Conservation (phyloP, 2,329 filamentous ascomycete genomes). For the Hymenoscyphus repandus region DNA sequence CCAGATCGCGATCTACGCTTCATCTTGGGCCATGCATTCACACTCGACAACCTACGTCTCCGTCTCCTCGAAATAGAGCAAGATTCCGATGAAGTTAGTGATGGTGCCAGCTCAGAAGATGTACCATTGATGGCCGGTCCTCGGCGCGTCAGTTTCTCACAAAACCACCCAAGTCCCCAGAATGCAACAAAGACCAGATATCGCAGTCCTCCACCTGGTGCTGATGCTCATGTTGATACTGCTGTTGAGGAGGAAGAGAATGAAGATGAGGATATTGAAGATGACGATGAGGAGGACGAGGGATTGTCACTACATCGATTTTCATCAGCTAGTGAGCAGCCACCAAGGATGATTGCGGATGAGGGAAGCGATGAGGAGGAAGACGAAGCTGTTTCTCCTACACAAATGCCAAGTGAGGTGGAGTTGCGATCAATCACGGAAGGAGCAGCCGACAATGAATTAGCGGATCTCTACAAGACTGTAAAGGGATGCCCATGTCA, state of each 20-base stretch:
- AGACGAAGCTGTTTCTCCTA: background rate
- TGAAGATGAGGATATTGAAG: constrained; percentile 11
- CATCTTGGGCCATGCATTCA: constrained; percentile 25
- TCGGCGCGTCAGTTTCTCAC: constrained; percentile 8
- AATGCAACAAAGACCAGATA: background rate
- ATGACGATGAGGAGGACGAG: constrained; percentile 17
- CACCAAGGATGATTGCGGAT: constrained; percentile 19
- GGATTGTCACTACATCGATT: constrained; percentile 17
- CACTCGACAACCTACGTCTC: constrained; percentile 20
- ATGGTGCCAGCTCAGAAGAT: constrained; percentile 2
- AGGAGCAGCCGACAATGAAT: constrained; percentile 10
- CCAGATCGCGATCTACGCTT: constrained; percentile 23
- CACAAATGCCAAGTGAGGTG: constrained; percentile 6
- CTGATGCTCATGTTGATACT: background rate
- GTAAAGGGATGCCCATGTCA: constrained; percentile 20
- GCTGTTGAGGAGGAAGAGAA: constrained; percentile 1
- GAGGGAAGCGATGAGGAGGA: constrained; percentile 4
- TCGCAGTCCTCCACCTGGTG: constrained; percentile 13
- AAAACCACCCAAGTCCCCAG: background rate
- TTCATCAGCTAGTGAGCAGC: constrained; percentile 13
- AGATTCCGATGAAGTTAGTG: constrained; percentile 2
- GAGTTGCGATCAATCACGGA: constrained; percentile 17
- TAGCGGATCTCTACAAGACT: constrained; percentile 15
- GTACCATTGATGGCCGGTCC: background rate
- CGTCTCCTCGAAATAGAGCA: constrained; percentile 21